These are phyloP conservation scores for Globisporangium takayamanum DNA, from an alignment of 352 stramenopile species.

Conservation along the genomic window DNA sequence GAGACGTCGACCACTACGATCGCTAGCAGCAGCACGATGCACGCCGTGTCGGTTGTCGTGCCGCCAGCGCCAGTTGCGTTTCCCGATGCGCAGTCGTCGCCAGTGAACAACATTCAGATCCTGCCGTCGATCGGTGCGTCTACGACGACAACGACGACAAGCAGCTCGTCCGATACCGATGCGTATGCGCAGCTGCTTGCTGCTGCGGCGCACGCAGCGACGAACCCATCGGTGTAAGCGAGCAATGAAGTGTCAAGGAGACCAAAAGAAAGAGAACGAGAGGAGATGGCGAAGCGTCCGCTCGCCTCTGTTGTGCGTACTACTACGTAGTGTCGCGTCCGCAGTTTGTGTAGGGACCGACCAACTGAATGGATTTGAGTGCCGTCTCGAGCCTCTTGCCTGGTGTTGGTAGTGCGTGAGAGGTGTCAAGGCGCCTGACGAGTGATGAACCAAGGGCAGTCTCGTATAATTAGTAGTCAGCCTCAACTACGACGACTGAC, in stretches of 20 bases:
- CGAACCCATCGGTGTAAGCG: neutral
- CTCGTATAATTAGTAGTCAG: no score
- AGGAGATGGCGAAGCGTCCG: neutral
- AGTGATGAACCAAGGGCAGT: no score
- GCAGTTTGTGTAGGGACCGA: no score
- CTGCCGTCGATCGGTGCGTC: neutral
- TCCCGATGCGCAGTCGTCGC: neutral
- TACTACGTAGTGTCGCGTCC: no score
- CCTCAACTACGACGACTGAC: no score
- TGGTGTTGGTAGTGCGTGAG: no score
- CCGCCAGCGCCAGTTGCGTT: neutral
- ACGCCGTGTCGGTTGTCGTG: neutral
- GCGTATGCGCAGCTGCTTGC: neutral
- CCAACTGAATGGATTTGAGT: no score
- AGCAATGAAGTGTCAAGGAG: neutral
- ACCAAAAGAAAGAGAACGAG: neutral
- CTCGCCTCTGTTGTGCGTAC: no score
- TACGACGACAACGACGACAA: neutral
- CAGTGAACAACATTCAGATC: constrained; percentile 1
- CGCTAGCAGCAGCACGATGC: no score
- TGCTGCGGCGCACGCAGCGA: neutral
- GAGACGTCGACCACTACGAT: no score
- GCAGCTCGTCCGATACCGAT: neutral
- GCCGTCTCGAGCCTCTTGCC: no score
- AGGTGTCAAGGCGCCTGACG: no score